Base-by-base conservation (phyloP, 768 basidiomycete genomes). In the Boletus huronensis region DNA sequence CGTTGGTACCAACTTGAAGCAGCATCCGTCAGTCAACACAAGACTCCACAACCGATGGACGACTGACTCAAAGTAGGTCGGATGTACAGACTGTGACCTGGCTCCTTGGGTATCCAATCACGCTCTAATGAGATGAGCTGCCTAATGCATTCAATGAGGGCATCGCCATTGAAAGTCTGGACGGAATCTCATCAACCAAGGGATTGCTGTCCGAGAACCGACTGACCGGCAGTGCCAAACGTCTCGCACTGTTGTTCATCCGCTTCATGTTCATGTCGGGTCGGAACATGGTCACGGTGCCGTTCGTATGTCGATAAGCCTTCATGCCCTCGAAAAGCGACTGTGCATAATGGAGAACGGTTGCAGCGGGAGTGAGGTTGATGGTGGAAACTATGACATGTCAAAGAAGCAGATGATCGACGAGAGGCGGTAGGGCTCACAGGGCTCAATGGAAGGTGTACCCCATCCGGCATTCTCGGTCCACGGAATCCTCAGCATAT, bases 231-330 rank as follows among this genome's bases (percentile, higher is more conserved):
- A 92, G 69, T 19, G 88, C 90, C 50, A 93, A 77, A 39, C 95
- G 83, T 25, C 72, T 61, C 14, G 95, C 94, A 64, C 88, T 91
- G 43, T 60, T 80, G 74, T 92, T 93, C 93, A 98, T 94, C 26
- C 95, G 85, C 65, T 85, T 85, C 93, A 98, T 96, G 75, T 98
- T 97, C 90, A 92, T 91, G 72, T 97, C 92, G 3, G 95, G 96
- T 42, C 95, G 78, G 80, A 98, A 98, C 60, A 98, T 73, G 17
- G 87, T 82, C 21, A 94, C 82, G 26, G 80, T 83, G 34, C 87
- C 93, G 45, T 81, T 73, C 35, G 81, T 71, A 59, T 86, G 83
- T 45, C 85, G 79, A 74, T 96, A 98, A 1, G 95, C 95, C 70
- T 98, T 98, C 82, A 97, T 83, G 17, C 95, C 92, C 70, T 98